phyloP scores from a whole-genome alignment of 2,329 filamentous ascomycete species.

The Eutypa lata region DNA sequence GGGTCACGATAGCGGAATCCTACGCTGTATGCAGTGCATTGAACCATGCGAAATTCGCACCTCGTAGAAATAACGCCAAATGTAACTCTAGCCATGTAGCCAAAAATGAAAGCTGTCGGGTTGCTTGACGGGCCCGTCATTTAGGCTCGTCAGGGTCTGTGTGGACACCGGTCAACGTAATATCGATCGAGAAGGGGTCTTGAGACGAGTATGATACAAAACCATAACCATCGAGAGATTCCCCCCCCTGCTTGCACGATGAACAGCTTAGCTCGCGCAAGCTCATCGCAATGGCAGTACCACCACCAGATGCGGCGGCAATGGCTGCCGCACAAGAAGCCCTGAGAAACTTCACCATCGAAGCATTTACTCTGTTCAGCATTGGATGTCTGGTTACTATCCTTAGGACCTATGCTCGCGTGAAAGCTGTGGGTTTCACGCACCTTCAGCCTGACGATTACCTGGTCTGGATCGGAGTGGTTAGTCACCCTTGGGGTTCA shows the following conservation, averaged over 20 bases:
- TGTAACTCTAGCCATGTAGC: too few species aligned
- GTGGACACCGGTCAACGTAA: too few species aligned
- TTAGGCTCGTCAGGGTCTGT: too few species aligned
- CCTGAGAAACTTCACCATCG: slow-evolving; percentile 28
- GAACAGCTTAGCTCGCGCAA: background rate
- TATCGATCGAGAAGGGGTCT: background rate
- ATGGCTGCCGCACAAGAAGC: slow-evolving; percentile 18
- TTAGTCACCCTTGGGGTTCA: slow-evolving; percentile 16
- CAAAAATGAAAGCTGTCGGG: too few species aligned
- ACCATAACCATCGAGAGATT: background rate
- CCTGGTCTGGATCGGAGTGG: slow-evolving; percentile 32
- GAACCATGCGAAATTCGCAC: too few species aligned
- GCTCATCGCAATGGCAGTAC: slow-evolving; percentile 11
- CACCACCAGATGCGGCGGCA: slow-evolving; percentile 16
- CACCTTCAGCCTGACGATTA: slow-evolving; percentile 34
- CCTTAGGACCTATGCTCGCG: slow-evolving; percentile 33
- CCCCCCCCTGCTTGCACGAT: too few species aligned
- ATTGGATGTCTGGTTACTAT: slow-evolving; percentile 31
- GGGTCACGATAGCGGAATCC: too few species aligned
- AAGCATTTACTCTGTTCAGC: slow-evolving; percentile 33
- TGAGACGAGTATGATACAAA: background rate
- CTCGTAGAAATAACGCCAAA: too few species aligned
- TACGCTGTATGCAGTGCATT: too few species aligned
- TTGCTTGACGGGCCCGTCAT: too few species aligned
- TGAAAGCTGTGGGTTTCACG: slow-evolving; percentile 28